Evolutionary conservation across 345 rosid genomes (phyloP).

Genomic region (Passiflora organensis): DNA sequence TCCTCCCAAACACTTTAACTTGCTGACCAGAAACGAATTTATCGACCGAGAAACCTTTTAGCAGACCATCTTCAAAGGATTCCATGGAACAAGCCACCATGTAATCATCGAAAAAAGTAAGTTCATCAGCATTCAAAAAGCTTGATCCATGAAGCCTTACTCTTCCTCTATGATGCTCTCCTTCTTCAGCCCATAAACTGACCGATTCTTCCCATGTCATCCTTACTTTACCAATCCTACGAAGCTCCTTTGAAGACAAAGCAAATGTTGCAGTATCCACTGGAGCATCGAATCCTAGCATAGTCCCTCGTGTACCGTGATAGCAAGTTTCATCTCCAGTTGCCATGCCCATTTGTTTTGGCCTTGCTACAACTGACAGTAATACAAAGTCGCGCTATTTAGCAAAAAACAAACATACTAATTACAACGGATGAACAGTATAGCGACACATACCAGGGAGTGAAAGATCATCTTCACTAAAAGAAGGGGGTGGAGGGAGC

Average conservation of each 20-base stretch:
- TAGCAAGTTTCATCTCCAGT: slow-evolving; percentile 41
- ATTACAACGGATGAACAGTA: too few relatives aligned
- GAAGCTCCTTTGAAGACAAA: slow-evolving; percentile 50
- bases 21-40: slow-evolving; percentile 78
- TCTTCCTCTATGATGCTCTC: slow-evolving; percentile 75
- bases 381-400: not conserved
- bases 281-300: slow-evolving; percentile 49
- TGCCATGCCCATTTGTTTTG: slow-evolving; percentile 49
- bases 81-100: slow-evolving; percentile 87
- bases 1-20: slow-evolving; percentile 83
- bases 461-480: slow-evolving; percentile 48
- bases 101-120: slow-evolving; percentile 74
- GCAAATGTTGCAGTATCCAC: slow-evolving; percentile 30
- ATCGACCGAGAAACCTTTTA: slow-evolving; percentile 86
- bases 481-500: slow-evolving; percentile 60
- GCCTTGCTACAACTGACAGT: slow-evolving; percentile 40
- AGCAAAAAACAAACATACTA: not conserved
- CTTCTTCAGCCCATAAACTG: slow-evolving; percentile 94
- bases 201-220: slow-evolving; percentile 98
- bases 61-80: slow-evolving; percentile 70
- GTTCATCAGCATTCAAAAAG: slow-evolving; percentile 84
- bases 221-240: slow-evolving; percentile 86
- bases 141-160: slow-evolving; percentile 67
- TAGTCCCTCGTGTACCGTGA: slow-evolving; percentile 32
- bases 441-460: slow-evolving; percentile 27